A percentile compares a stretch with the other conserved stretches of the same genome.
Evolutionary conservation across 1,139 yeast species (phyloP).

Genomic region (Blastobotrys ciferrii): DNA sequence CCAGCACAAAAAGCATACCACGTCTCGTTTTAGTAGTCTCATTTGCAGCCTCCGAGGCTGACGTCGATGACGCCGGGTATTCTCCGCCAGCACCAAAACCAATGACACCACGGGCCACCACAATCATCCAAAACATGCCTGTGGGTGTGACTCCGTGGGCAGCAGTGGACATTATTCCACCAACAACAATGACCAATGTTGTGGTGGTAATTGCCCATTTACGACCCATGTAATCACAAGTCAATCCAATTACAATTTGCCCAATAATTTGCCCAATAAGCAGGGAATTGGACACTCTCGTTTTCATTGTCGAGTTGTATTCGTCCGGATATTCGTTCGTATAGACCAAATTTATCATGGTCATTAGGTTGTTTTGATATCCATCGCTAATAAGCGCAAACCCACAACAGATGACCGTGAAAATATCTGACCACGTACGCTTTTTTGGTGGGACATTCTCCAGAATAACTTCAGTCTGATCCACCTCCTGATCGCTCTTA

Average conservation of each 20-base stretch:
- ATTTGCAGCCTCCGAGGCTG: slow-evolving; percentile 74
- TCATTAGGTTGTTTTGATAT: slow-evolving; percentile 60
- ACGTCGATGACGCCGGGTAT: slow-evolving; percentile 65
- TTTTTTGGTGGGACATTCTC: neutral
- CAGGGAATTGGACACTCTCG: slow-evolving; percentile 58
- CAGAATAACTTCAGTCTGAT: neutral
- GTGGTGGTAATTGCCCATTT: slow-evolving; percentile 57
- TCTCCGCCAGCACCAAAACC: slow-evolving; percentile 81
- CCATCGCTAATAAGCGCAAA: slow-evolving; percentile 63
- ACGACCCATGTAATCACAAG: slow-evolving; percentile 57
- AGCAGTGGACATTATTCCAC: slow-evolving; percentile 57
- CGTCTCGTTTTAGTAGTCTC: slow-evolving; percentile 56
- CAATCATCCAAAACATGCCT: slow-evolving; percentile 76
- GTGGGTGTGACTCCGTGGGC: slow-evolving; percentile 53
- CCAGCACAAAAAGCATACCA: slow-evolving; percentile 62
- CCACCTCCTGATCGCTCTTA: neutral
- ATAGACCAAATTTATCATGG: slow-evolving; percentile 55
- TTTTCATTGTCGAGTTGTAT: slow-evolving; percentile 47
- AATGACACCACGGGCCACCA: slow-evolving; percentile 59
- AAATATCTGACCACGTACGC: slow-evolving; percentile 27
- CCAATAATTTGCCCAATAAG: slow-evolving; percentile 61
- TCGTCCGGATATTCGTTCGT: slow-evolving; percentile 45
- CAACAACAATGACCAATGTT: slow-evolving; percentile 52
- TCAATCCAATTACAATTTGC: slow-evolving; percentile 52
- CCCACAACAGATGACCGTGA: slow-evolving; percentile 53